Conservation (phyloP, 1,139 yeast genomes). For the Zygosaccharomyces pseudobailii region DNA sequence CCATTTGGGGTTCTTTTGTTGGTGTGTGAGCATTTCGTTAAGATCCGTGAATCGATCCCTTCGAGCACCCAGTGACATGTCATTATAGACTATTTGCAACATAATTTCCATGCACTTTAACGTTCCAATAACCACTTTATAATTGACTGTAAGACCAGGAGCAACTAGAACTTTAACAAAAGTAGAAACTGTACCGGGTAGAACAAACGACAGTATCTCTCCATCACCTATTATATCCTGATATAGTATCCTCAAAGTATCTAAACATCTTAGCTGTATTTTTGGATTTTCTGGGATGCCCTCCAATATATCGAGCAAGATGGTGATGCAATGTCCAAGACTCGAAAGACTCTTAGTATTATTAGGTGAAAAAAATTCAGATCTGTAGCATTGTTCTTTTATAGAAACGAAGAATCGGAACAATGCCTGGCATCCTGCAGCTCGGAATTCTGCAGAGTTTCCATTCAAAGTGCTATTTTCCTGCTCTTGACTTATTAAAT, state of each 20-base stretch:
- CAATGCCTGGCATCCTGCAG: constrained; percentile 42
- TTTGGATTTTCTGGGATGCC: constrained; percentile 27
- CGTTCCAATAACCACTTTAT: constrained; percentile 36
- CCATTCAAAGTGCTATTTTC: constrained; percentile 19
- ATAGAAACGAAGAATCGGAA: constrained; percentile 14
- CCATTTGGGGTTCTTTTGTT: constrained; percentile 6
- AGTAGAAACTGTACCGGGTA: constrained; percentile 55
- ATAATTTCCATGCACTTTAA: constrained; percentile 36
- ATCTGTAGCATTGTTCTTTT: constrained; percentile 27
- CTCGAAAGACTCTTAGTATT: constrained; percentile 36
- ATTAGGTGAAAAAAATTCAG: constrained; percentile 35
- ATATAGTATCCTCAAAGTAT: constrained; percentile 37
- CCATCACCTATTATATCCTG: constrained; percentile 40
- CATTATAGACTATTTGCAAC: constrained; percentile 40
- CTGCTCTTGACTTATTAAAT: constrained; percentile 36
- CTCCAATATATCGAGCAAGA: constrained; percentile 39
- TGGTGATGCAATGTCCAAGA: constrained; percentile 45
- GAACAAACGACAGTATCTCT: constrained; percentile 46
- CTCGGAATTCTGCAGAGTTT: constrained; percentile 40
- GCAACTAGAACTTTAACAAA: constrained; percentile 41
- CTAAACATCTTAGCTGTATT: constrained; percentile 37
- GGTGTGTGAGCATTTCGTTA: constrained; percentile 1
- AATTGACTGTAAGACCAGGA: constrained; percentile 40
- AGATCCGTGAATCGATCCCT: constrained; percentile 10
- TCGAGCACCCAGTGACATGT: constrained; percentile 34